Conservation (phyloP, 768 basidiomycete species). For the Suillus paluster region DNA sequence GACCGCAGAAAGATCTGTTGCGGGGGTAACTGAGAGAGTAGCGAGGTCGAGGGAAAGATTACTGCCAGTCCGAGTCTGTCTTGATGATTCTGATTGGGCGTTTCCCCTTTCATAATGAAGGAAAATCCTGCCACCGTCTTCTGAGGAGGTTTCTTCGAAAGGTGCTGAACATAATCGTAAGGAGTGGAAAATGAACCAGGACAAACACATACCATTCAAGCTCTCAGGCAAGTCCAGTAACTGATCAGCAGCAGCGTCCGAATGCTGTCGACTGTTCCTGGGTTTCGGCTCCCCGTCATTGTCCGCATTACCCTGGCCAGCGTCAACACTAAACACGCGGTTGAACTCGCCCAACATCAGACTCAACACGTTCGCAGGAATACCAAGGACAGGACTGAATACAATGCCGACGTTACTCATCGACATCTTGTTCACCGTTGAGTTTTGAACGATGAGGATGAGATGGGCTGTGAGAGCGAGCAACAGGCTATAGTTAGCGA, state of each 20-base stretch:
- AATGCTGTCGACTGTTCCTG: conserved; percentile 84
- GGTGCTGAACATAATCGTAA: conserved; percentile 33
- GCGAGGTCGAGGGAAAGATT: too few species aligned
- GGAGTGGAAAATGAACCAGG: conserved; percentile 13
- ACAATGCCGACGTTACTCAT: conserved; percentile 99
- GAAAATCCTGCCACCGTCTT: conserved; percentile 71
- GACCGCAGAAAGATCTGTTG: too few species aligned
- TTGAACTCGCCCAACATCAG: conserved; percentile 94
- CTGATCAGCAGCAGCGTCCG: conserved; percentile 81
- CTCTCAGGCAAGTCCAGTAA: conserved; percentile 77
- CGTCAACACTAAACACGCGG: conserved; percentile 86
- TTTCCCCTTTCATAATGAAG: conserved; percentile 75
- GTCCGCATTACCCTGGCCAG: conserved; percentile 30
- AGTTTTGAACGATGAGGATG: conserved; percentile 92
- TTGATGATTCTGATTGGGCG: too few species aligned
- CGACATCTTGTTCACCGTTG: conserved; percentile 94
- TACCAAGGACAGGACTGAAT: conserved; percentile 95
- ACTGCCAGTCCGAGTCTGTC: too few species aligned
- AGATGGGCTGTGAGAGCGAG: conserved; percentile 94
- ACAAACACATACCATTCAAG: conserved; percentile 58
- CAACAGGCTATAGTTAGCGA: conserved; percentile 92
- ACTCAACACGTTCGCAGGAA: conserved; percentile 97
- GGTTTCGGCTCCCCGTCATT: conserved; percentile 49
- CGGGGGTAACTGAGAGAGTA: too few species aligned
- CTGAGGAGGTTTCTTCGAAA: conserved; percentile 66